Base-by-base conservation (phyloP, 352 stramenopile genomes). In the Pythium phragmitis region DNA sequence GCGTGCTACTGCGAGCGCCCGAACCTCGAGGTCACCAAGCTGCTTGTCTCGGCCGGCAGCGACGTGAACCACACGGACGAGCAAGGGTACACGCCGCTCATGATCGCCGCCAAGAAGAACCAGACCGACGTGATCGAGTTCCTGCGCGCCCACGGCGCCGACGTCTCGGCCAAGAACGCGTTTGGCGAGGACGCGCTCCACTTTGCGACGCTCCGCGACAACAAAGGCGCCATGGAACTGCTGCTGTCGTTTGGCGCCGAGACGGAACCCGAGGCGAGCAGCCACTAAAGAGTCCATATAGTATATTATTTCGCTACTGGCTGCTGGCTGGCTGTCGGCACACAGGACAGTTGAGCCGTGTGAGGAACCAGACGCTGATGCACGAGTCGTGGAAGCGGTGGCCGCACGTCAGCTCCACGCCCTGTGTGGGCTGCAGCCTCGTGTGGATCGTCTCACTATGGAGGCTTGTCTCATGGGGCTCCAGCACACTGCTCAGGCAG, bases 301-400 rank as follows among this genome's bases (percentile, higher is more conserved):
- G 2, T 30, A 30, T 45, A 48, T 17, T 16, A 19, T 34, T 43
- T 13, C 26, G 26, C 26, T 30, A 49, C 34, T 37, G 33, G n/a
- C n/a, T 7, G 34, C 28, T 62, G 13, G 53, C 26, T 7, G 43
- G 23, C 52, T 64, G 63, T 19, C 63, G 47, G 41, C 82, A 91
- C 41, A 89, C 67, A 13, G 83, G 83, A 50, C 83, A 92, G 57
- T 87, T 88, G 19, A 88, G 66, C 0, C 71, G 70, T 30, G 80
- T 66, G 65, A 79, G 71, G 43, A 89, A 87, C 83, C 83, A 92
- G 60, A 80, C 65, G 42, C 76, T 88, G 37, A 92, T 77, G 60
- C 83, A 92, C 21, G 79, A 77, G 59, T 92, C 83, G 54, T 92
- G 83, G 70, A 90, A 92, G n/a, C 66, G 67, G 57, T 92, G 83